These are phyloP conservation scores for Linaria vulgaris DNA, from an alignment of 257 asterid species.

Conservation along the genomic window DNA sequence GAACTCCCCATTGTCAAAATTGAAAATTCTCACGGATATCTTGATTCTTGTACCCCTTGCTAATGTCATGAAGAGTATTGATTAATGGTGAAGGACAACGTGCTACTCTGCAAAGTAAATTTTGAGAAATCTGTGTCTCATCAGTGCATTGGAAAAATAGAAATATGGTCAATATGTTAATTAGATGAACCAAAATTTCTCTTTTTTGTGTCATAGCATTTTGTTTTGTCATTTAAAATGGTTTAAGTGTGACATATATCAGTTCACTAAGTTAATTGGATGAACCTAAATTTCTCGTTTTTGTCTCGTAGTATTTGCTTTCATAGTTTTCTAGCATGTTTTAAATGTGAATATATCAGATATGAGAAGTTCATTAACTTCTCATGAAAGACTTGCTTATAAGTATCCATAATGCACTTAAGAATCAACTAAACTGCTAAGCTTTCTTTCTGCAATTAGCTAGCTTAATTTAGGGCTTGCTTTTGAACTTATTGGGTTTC, in stretches of 20 bases:
- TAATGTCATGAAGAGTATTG: conserved; percentile 8
- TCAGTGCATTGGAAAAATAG: not conserved
- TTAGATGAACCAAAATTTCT: not conserved
- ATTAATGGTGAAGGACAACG: not conserved
- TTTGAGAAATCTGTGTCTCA: not conserved
- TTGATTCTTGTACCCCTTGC: not conserved
- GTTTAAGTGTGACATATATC: not conserved
- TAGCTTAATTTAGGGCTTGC: conserved; percentile 4
- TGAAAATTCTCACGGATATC: not conserved
- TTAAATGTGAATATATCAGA: not conserved
- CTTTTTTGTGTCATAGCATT: not conserved
- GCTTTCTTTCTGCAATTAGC: not conserved
- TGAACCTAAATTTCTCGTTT: no score
- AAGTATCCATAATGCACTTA: no score
- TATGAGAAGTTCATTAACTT: no score
- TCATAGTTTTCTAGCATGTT: not conserved
- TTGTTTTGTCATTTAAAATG: not conserved
- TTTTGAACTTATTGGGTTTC: conserved; percentile 22
- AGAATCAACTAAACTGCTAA: not conserved
- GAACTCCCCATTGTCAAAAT: conserved; percentile 2
- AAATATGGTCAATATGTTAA: not conserved
- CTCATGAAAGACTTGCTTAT: no score
- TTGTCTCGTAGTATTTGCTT: not conserved
- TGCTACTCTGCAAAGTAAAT: conserved; percentile 8
- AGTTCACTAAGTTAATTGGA: no score